Evolutionary conservation across 768 basidiomycete genomes (phyloP).

Genomic region (Termitomyces sp.): DNA sequence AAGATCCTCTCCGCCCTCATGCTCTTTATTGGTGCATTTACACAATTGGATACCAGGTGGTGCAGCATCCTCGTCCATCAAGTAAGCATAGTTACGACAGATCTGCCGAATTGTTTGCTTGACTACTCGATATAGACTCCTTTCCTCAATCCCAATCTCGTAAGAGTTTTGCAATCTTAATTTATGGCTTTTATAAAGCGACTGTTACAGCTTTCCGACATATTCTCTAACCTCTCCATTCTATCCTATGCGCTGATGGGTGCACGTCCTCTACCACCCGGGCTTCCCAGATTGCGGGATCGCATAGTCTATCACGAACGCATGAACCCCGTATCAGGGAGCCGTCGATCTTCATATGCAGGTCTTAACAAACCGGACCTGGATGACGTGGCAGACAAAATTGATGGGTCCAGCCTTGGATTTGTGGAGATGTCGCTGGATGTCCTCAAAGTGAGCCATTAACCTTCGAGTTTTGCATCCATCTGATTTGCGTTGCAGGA

Average conservation of each 20-base stretch:
- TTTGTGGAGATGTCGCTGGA: slow-evolving; percentile 40
- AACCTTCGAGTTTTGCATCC: background rate
- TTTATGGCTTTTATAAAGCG: background rate
- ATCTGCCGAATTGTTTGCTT: background rate
- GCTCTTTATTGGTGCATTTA: slow-evolving; percentile 38
- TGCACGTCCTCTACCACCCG: slow-evolving; percentile 36
- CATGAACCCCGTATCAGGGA: slow-evolving; percentile 18
- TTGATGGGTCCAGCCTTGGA: slow-evolving; percentile 42
- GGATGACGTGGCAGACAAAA: slow-evolving; percentile 28
- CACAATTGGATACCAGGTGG: slow-evolving; percentile 41
- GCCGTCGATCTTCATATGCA: slow-evolving; percentile 6
- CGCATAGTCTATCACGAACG: slow-evolving; percentile 43
- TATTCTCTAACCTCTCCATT: slow-evolving; percentile 41
- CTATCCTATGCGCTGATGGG: slow-evolving; percentile 35
- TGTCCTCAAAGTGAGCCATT: slow-evolving; percentile 32
- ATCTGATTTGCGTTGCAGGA: slow-evolving; percentile 27
- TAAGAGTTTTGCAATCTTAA: slow-evolving; percentile 18
- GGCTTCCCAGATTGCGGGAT: slow-evolving; percentile 39
- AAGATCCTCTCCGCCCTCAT: slow-evolving; percentile 33
- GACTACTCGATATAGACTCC: slow-evolving; percentile 32
- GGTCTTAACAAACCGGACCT: slow-evolving; percentile 7
- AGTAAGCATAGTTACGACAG: slow-evolving; percentile 22
- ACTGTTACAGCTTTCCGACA: slow-evolving; percentile 36
- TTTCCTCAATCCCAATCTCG: slow-evolving; percentile 45
- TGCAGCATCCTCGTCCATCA: slow-evolving; percentile 42